These are phyloP conservation scores for Alternaria consortialis DNA, from an alignment of 2,329 filamentous ascomycete species.

Conservation along the genomic window DNA sequence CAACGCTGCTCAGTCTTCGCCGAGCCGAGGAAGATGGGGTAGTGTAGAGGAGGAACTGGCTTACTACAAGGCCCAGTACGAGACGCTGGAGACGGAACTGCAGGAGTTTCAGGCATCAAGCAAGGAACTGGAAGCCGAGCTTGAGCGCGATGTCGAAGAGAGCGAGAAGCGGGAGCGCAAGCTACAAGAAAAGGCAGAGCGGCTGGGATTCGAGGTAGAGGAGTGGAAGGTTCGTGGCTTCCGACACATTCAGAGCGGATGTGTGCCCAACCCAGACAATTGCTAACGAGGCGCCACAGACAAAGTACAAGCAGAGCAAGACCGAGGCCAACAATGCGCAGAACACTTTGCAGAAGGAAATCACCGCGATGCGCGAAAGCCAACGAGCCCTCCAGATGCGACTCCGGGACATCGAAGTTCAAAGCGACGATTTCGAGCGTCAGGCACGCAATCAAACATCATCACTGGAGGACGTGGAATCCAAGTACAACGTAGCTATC, in stretches of 20 bases:
- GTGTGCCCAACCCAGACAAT: neutral
- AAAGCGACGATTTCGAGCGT: constrained; percentile 97
- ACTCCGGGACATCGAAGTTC: constrained; percentile 93
- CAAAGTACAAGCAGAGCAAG: constrained; percentile 96
- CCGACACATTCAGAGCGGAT: neutral
- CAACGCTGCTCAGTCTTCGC: constrained; percentile 34
- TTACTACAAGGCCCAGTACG: constrained; percentile 97
- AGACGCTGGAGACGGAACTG: constrained; percentile 88
- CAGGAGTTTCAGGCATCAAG: constrained; percentile 94
- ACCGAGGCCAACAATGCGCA: constrained; percentile 85
- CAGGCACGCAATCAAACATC: constrained; percentile 96
- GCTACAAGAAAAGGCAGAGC: constrained; percentile 87
- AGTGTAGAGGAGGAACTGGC: constrained; percentile 76
- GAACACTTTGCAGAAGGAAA: constrained; percentile 90
- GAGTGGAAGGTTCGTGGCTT: constrained; percentile 87
- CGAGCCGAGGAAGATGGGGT: constrained; percentile 41
- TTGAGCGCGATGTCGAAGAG: constrained; percentile 95
- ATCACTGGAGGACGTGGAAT: constrained; percentile 94
- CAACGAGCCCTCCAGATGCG: constrained; percentile 83
- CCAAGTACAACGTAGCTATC: constrained; percentile 94
- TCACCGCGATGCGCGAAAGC: constrained; percentile 85
- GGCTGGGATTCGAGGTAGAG: constrained; percentile 85
- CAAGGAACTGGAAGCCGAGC: constrained; percentile 89
- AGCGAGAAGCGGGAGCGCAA: constrained; percentile 91
- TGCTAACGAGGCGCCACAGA: constrained; percentile 59